A percentile compares a stretch with the other conserved stretches of the same genome.
phyloP scores from a whole-genome alignment of 225 moss, liverwort and hornwort species.

The Anthoceros angustus region DNA sequence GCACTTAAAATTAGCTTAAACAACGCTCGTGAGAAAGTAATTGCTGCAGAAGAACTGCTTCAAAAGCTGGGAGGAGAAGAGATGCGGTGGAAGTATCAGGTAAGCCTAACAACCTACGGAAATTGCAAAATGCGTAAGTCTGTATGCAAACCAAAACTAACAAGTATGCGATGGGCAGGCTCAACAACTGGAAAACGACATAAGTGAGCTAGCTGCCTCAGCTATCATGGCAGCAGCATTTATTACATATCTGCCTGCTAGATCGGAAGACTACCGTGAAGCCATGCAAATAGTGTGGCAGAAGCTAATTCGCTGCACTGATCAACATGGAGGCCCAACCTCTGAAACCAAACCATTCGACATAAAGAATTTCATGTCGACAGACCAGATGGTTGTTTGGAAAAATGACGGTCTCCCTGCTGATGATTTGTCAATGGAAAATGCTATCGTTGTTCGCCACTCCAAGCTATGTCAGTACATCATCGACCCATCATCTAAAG shows the following conservation, averaged over 20 bases:
- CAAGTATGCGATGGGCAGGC: conserved; percentile 6
- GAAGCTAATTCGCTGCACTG: not conserved
- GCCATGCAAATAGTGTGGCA: conserved; percentile 16
- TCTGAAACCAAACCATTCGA: conserved; percentile 8
- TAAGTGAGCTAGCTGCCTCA: conserved; percentile 11
- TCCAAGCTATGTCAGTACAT: conserved; percentile 12
- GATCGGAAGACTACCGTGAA: conserved; percentile 19
- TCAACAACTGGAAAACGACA: conserved; percentile 14
- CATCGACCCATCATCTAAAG: conserved; percentile 17
- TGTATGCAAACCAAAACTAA: not conserved
- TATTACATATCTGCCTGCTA: conserved; percentile 15
- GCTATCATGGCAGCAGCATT: conserved; percentile 21
- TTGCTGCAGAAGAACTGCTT: conserved; percentile 14
- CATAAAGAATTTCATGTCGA: conserved; percentile 20
- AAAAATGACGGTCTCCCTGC: conserved; percentile 20
- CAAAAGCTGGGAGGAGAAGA: conserved; percentile 17
- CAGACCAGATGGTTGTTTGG: conserved; percentile 22
- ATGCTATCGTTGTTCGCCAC: conserved; percentile 18
- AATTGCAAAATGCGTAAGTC: not conserved
- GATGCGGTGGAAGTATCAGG: conserved; percentile 15
- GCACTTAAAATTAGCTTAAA: conserved; percentile 16
- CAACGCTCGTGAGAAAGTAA: conserved; percentile 11
- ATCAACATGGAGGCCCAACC: not conserved
- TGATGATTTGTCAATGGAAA: conserved; percentile 15
- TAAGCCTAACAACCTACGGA: not conserved